These are phyloP conservation scores for Musa balbisiana DNA, from an alignment of 202 grass and related monocot genomes.

Conservation along the genomic window DNA sequence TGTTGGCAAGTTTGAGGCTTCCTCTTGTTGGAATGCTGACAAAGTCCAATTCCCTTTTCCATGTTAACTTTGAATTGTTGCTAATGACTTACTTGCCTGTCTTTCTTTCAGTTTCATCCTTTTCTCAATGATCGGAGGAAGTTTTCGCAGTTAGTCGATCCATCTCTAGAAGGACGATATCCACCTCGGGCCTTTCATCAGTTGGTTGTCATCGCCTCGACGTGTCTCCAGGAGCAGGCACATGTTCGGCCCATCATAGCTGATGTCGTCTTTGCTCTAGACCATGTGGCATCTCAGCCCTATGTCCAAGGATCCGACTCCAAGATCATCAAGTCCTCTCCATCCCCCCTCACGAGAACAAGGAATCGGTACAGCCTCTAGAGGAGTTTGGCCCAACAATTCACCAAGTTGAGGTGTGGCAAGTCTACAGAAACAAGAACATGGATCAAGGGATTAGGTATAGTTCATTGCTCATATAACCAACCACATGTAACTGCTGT, in stretches of 20 bases:
- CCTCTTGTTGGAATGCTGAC: no score
- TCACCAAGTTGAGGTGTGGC: no score
- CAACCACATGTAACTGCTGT: no score
- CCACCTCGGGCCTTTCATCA: neutral
- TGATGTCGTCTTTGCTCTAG: constrained; percentile 2
- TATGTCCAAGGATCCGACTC: neutral
- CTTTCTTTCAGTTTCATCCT: constrained; percentile 3
- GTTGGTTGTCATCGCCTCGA: neutral
- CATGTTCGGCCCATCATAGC: neutral
- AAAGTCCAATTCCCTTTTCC: neutral
- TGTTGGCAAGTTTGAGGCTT: no score
- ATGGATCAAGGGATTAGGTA: no score
- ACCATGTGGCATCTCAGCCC: constrained; percentile 6
- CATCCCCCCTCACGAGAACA: neutral
- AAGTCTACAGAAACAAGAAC: no score
- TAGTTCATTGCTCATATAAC: no score
- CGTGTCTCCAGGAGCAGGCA: constrained; percentile 12
- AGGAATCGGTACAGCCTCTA: neutral
- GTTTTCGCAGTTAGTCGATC: neutral
- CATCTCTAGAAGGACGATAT: neutral
- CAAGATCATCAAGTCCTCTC: neutral
- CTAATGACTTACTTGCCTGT: no score
- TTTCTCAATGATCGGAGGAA: constrained; percentile 1
- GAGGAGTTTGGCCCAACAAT: no score
- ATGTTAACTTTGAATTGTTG: neutral